A percentile compares a stretch with the other conserved stretches of the same genome.
Conservation (phyloP, 108 stramenopile species). For the Pinguiococcus pyrenoidosus region DNA sequence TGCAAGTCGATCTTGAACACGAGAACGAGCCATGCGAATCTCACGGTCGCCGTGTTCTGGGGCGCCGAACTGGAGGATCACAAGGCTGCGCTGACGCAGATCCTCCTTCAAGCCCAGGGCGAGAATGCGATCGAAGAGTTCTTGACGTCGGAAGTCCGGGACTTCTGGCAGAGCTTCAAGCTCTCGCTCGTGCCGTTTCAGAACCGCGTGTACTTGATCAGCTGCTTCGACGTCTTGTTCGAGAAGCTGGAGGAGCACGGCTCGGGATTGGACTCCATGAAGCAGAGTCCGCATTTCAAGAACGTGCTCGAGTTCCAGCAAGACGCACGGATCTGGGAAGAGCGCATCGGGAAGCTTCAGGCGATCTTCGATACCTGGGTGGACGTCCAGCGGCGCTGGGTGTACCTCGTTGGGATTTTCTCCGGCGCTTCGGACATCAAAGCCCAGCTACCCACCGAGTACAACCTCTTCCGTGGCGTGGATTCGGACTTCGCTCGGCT, state of each 20-base stretch:
- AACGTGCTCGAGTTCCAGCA: conserved; percentile 77
- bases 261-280: conserved; percentile 74
- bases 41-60: conserved; percentile 85
- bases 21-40: too few species aligned
- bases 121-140: conserved; percentile 96
- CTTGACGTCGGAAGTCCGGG: conserved; percentile 56
- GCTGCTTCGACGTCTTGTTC: conserved; percentile 88
- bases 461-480: conserved; percentile 84
- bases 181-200: conserved; percentile 80
- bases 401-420: conserved; percentile 91
- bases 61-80: conserved; percentile 61
- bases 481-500: conserved; percentile 80
- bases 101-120: conserved; percentile 79
- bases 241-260: conserved; percentile 89
- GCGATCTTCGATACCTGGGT: conserved; percentile 87
- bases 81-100: conserved; percentile 69
- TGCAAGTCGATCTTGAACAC: too few species aligned
- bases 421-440: conserved; percentile 81
- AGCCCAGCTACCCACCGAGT: conserved; percentile 75
- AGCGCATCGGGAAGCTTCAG: conserved; percentile 69
- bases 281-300: conserved; percentile 75
- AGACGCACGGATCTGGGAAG: conserved; percentile 85
- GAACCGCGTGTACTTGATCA: conserved; percentile 78
- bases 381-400: conserved; percentile 91
- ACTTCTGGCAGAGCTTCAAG: conserved; percentile 80